These are phyloP conservation scores for Knoxdaviesia proteae DNA, from an alignment of 2,329 filamentous ascomycete genomes.

Conservation along the genomic window DNA sequence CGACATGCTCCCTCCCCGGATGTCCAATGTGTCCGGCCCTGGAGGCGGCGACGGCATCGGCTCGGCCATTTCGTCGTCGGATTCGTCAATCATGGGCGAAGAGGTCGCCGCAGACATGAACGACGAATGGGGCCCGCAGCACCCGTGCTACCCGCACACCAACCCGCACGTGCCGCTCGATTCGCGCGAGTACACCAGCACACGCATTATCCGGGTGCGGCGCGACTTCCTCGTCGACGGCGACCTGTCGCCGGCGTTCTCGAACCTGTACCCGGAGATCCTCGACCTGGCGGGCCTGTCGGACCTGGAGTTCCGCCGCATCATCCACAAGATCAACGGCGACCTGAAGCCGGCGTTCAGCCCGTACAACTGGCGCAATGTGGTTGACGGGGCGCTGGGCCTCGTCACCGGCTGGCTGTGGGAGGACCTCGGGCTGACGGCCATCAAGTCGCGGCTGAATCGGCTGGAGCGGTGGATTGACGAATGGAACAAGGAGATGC, in stretches of 20 bases:
- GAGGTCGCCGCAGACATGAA: constrained; percentile 46
- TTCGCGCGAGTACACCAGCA: constrained; percentile 54
- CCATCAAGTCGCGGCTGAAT: constrained; percentile 49
- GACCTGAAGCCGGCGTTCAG: constrained; percentile 60
- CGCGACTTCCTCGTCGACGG: constrained; percentile 82
- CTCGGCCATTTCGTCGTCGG: constrained; percentile 31
- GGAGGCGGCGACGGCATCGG: constrained; percentile 26
- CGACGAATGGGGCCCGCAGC: constrained; percentile 76
- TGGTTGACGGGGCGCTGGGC: constrained; percentile 60
- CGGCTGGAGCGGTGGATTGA: constrained; percentile 65
- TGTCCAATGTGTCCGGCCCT: constrained; percentile 22
- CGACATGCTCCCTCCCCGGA: constrained; percentile 16
- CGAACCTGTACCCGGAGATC: constrained; percentile 90
- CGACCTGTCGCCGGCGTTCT: constrained; percentile 81
- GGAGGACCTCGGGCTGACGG: constrained; percentile 71
- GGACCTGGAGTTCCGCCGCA: constrained; percentile 66
- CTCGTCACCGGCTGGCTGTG: constrained; percentile 81
- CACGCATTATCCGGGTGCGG: constrained; percentile 76
- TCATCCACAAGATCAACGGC: constrained; percentile 66
- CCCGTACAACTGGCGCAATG: constrained; percentile 56
- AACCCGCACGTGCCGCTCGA: constrained; percentile 74
- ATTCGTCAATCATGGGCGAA: constrained; percentile 42
- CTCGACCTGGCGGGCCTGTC: constrained; percentile 63
- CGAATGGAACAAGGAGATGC: constrained; percentile 61
- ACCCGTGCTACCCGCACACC: constrained; percentile 84